A percentile compares a stretch with the other conserved stretches of the same genome.
Evolutionary conservation across 306 rosid genomes (phyloP).

Genomic region (Pyrus bretschneideri): DNA sequence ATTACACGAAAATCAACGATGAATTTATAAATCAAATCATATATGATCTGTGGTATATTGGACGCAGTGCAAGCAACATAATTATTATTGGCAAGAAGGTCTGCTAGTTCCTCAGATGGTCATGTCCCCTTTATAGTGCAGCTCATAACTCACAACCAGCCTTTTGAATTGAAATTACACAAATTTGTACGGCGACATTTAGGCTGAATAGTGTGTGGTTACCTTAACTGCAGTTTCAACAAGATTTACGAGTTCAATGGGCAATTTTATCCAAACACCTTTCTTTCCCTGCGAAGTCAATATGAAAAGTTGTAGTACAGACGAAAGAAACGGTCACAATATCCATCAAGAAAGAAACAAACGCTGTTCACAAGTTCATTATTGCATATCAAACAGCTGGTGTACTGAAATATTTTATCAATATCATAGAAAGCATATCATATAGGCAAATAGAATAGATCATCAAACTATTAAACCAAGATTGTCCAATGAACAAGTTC

Average conservation of each 20-base stretch:
- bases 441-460: neutral
- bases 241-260: conserved; percentile 56
- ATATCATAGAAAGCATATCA: neutral
- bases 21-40: neutral
- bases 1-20: neutral
- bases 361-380: neutral
- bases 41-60: neutral
- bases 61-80: neutral
- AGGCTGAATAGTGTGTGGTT: neutral
- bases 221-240: conserved; percentile 62
- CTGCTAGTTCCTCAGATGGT: neutral
- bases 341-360: neutral
- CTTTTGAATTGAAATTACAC: neutral
- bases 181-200: neutral
- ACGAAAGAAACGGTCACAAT: neutral
- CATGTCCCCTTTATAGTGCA: neutral
- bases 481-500: neutral
- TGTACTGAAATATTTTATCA: neutral
- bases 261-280: conserved; percentile 73
- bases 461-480: neutral
- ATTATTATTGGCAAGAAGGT: neutral
- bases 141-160: neutral
- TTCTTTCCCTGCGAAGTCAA: conserved; percentile 49
- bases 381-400: neutral
- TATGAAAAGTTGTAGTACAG: neutral